These are phyloP conservation scores for Lachnellula hyalina DNA, from an alignment of 2,329 filamentous ascomycete genomes.

Conservation along the genomic window DNA sequence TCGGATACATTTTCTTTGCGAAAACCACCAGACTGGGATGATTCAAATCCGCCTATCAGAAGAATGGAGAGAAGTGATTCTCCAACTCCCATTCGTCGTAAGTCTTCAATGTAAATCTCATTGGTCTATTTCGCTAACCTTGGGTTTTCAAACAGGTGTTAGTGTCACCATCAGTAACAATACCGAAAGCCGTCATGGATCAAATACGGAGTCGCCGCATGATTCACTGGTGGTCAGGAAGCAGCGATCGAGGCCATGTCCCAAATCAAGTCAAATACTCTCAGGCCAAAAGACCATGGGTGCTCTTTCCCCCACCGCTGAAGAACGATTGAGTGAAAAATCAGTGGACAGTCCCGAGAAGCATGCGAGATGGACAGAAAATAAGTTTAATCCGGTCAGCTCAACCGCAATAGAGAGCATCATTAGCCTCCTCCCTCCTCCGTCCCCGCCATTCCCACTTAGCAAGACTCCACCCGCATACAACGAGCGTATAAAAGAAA, in stretches of 20 bases:
- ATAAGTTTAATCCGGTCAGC: background rate
- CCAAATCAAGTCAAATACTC: conserved; percentile 18
- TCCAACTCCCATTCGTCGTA: conserved; percentile 32
- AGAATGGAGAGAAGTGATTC: conserved; percentile 29
- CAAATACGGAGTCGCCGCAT: background rate
- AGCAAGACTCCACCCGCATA: background rate
- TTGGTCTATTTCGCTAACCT: background rate
- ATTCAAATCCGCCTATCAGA: conserved; percentile 16
- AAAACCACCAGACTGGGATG: conserved; percentile 35
- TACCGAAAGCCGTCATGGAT: background rate
- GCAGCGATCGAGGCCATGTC: conserved; percentile 21
- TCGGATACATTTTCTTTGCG: conserved; percentile 38
- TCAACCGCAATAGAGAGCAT: background rate
- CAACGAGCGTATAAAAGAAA: background rate
- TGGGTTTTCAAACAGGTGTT: conserved; percentile 1
- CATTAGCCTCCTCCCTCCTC: background rate
- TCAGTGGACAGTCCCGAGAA: background rate
- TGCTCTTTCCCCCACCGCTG: conserved; percentile 22
- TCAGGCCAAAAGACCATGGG: conserved; percentile 19
- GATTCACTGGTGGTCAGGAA: conserved; percentile 23
- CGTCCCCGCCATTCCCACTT: background rate
- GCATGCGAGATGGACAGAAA: background rate
- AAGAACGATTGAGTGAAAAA: conserved; percentile 17
- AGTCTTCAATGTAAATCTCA: conserved; percentile 19
- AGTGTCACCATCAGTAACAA: background rate